Evolutionary conservation across 495 filamentous ascomycete species (phyloP).

Genomic region (Xylaria acuta): DNA sequence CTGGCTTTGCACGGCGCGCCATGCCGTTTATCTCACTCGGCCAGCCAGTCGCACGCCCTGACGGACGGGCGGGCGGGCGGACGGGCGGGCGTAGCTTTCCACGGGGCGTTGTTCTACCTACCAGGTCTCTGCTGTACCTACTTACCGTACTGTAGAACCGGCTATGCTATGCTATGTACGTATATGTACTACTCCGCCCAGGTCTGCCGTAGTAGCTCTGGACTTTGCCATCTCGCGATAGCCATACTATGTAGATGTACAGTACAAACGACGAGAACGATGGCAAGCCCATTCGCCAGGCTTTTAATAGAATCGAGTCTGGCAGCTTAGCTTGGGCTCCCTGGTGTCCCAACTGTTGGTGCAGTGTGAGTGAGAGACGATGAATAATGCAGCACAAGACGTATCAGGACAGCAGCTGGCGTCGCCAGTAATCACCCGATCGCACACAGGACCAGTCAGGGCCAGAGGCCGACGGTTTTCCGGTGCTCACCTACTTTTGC

Average conservation of each 20-base stretch:
- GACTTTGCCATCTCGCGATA: slow-evolving; percentile 21
- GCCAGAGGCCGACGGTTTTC: neutral
- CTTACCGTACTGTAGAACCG: neutral
- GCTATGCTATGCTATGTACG: no score
- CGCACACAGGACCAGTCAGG: neutral
- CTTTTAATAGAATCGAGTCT: neutral
- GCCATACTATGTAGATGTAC: no score
- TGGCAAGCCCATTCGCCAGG: slow-evolving; percentile 11
- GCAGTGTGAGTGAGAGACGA: neutral
- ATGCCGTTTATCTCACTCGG: slow-evolving; percentile 20
- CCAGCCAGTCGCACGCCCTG: neutral
- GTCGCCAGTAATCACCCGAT: neutral
- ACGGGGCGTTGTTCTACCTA: slow-evolving; percentile 5
- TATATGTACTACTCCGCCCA: slow-evolving; percentile 1
- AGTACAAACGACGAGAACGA: neutral
- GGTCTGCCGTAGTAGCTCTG: neutral
- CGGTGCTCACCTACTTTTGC: slow-evolving; percentile 26
- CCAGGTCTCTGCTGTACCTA: neutral
- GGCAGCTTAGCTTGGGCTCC: neutral
- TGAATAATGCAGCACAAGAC: neutral
- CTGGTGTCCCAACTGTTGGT: slow-evolving; percentile 18
- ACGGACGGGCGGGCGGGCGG: neutral
- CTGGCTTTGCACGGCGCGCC: slow-evolving; percentile 5
- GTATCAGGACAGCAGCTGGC: neutral
- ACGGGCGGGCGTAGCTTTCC: slow-evolving; percentile 8